phyloP scores from a whole-genome alignment of 345 rosid species.

The Rhodamnia rubescens region DNA sequence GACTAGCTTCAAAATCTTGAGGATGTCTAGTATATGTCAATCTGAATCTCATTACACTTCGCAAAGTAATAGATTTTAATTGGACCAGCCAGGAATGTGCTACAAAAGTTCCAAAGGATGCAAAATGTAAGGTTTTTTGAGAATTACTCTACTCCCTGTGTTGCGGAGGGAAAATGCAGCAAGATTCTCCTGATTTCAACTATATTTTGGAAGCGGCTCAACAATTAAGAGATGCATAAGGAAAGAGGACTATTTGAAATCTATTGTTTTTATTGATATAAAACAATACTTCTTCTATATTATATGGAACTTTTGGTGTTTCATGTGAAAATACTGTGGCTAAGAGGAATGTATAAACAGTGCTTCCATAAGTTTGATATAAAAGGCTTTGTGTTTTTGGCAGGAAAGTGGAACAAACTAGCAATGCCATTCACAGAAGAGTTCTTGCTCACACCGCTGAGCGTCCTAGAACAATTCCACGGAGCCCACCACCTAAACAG shows the following conservation, averaged over 20 bases:
- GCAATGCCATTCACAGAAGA: background rate
- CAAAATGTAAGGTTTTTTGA: background rate
- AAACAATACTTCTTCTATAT: background rate
- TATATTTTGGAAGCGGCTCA: background rate
- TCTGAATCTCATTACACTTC: background rate
- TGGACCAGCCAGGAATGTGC: background rate
- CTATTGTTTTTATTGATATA: background rate
- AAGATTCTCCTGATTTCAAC: background rate
- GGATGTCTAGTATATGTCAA: background rate
- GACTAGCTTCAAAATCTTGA: background rate
- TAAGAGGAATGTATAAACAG: background rate
- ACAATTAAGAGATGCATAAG: background rate
- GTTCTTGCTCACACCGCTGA: rapidly evolving
- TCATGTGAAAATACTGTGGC: background rate
- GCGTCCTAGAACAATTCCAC: background rate
- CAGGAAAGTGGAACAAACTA: conserved; percentile 1
- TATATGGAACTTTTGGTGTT: background rate
- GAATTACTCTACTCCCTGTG: background rate
- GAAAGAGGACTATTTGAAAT: background rate
- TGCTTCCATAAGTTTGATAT: background rate
- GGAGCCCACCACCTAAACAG: background rate
- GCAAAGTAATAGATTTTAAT: background rate
- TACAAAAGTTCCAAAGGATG: background rate
- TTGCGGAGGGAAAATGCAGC: background rate
- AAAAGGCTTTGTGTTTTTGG: background rate